Evolutionary conservation across 31 red algal genomes (phyloP).

Genomic region (Porphyra umbilicalis): DNA sequence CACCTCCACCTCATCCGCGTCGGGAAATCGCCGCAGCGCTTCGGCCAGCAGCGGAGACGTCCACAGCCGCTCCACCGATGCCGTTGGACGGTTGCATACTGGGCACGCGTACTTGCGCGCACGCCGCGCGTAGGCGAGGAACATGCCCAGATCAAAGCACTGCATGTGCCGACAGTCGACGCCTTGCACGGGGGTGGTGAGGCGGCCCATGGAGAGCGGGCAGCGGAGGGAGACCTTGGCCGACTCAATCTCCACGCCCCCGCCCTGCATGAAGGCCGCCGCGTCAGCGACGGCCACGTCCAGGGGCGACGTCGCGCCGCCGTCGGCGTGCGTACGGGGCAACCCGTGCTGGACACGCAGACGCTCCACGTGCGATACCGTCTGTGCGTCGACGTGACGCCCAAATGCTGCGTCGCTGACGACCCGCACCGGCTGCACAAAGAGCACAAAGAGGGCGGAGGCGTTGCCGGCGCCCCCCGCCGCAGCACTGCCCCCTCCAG

Average conservation of each 20-base stretch:
- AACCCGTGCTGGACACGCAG: neutral
- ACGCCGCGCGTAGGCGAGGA: conserved; percentile 31
- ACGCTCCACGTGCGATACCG: neutral
- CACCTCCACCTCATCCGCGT: conserved; percentile 55
- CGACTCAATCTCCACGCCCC: conserved; percentile 19
- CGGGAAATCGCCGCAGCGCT: conserved; percentile 18
- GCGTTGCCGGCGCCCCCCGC: conserved; percentile 3
- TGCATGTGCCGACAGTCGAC: conserved; percentile 41
- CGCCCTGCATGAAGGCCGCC: conserved; percentile 18
- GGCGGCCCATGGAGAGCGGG: conserved; percentile 38
- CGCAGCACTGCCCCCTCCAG: conserved; percentile 8
- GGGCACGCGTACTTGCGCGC: conserved; percentile 61
- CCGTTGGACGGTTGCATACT: conserved; percentile 49
- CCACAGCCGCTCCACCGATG: conserved; percentile 25
- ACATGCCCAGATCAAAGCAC: conserved; percentile 64
- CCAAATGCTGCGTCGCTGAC: neutral
- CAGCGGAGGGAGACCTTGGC: conserved; percentile 57
- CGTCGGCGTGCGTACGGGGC: neutral
- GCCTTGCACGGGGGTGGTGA: conserved; percentile 46
- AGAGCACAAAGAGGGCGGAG: conserved; percentile 9
- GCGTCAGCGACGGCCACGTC: conserved; percentile 26
- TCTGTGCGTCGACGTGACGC: conserved; percentile 3
- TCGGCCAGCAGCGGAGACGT: conserved; percentile 47
- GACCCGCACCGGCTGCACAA: conserved; percentile 31
- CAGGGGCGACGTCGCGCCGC: conserved; percentile 3